A percentile compares a stretch with the other conserved stretches of the same genome.
Conservation (phyloP, 257 asterid genomes). For the Nicotiana knightiana region DNA sequence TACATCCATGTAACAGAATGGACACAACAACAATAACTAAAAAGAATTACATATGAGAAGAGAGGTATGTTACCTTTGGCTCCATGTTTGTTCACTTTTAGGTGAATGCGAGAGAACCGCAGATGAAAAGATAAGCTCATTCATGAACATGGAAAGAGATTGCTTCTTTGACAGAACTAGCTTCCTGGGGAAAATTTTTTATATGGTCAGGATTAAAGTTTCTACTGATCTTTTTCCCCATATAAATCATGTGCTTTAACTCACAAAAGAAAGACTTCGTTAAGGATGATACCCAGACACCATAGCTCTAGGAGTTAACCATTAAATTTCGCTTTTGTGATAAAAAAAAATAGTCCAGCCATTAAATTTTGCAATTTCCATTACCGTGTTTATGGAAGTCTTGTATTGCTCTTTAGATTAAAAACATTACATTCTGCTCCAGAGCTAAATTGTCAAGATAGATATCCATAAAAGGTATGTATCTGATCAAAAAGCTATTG, state of each 20-base stretch:
- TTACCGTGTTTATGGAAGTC: background rate
- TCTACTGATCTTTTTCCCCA: background rate
- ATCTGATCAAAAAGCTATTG: background rate
- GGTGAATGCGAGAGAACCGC: conserved; percentile 75
- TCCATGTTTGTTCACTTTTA: conserved; percentile 95
- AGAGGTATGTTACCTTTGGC: conserved; percentile 54
- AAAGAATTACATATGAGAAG: conserved; percentile 1
- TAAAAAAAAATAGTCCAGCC: background rate
- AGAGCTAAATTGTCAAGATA: background rate
- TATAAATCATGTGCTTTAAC: background rate
- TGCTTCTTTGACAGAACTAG: conserved; percentile 48
- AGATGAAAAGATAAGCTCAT: conserved; percentile 66
- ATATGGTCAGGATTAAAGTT: background rate
- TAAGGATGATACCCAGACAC: background rate
- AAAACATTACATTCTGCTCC: background rate
- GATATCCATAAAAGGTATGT: conserved; percentile 12
- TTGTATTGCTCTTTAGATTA: background rate
- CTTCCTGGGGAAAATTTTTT: conserved; percentile 45
- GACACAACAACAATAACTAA: background rate
- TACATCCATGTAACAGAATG: background rate
- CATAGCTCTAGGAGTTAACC: background rate
- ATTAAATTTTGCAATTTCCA: background rate
- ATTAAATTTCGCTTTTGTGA: no score
- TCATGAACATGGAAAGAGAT: conserved; percentile 36
- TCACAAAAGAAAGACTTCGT: background rate